Percentiles rank a stretch among this genome's conserved stretches.
Evolutionary conservation across 1,139 yeast genomes (phyloP).

Genomic region (Blastobotrys indianensis): DNA sequence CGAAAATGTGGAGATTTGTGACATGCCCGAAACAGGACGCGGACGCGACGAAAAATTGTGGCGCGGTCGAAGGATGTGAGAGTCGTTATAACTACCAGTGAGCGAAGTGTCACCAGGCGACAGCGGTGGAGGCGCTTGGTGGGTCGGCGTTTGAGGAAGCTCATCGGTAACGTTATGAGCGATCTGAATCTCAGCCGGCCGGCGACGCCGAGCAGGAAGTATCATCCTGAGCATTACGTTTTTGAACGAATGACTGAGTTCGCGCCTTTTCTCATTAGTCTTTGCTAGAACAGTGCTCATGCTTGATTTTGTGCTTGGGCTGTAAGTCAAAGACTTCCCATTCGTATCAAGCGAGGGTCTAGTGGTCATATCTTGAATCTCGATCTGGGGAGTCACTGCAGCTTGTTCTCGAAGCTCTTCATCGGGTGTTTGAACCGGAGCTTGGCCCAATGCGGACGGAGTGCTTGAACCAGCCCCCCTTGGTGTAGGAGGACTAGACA

Average conservation of each 20-base stretch:
- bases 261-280: constrained; percentile 12
- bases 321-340: constrained; percentile 2
- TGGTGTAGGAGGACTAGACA: too few relatives aligned
- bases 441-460: too few relatives aligned
- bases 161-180: too few relatives aligned
- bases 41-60: constrained; percentile 18
- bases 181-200: not conserved
- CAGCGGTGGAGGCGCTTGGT: too few relatives aligned
- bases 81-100: too few relatives aligned
- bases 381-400: not conserved
- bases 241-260: constrained; percentile 15
- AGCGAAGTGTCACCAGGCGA: too few relatives aligned
- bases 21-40: constrained; percentile 62
- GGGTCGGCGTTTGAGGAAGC: too few relatives aligned
- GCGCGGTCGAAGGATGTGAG: too few relatives aligned
- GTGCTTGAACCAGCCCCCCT: too few relatives aligned
- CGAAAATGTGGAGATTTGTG: constrained; percentile 54
- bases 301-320: constrained; percentile 15
- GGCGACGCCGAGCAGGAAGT: constrained; percentile 6
- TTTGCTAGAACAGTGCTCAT: constrained; percentile 13
- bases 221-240: constrained; percentile 18
- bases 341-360: constrained; percentile 1
- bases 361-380: too few relatives aligned
- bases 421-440: not conserved
- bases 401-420: not conserved